These are phyloP conservation scores for Talaromyces sp. DNA, from an alignment of 2,329 filamentous ascomycete genomes.

Conservation along the genomic window DNA sequence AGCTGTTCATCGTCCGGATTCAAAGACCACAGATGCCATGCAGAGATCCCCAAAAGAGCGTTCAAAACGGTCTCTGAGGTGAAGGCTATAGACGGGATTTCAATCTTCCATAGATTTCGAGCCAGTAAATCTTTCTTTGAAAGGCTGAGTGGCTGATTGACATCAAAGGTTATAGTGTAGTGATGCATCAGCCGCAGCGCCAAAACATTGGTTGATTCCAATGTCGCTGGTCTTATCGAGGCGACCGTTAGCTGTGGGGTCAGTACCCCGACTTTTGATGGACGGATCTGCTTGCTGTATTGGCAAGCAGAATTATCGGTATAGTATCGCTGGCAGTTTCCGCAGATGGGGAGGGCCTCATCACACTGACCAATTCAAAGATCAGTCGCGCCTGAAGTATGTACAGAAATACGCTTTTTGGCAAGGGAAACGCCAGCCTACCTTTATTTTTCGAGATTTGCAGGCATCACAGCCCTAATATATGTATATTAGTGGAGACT, in stretches of 20 bases:
- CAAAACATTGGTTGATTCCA: constrained; percentile 6
- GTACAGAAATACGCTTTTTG: background rate
- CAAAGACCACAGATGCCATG: constrained; percentile 17
- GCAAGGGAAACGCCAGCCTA: background rate
- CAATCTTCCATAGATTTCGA: constrained; percentile 9
- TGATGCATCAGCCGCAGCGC: constrained; percentile 15
- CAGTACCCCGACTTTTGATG: background rate
- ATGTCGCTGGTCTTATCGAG: constrained; percentile 5
- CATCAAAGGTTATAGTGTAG: constrained; percentile 7
- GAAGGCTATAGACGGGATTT: constrained; percentile 14
- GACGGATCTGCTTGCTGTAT: background rate
- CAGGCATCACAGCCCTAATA: constrained; percentile 10
- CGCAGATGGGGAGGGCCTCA: constrained; percentile 12
- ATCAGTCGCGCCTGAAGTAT: background rate
- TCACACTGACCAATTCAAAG: constrained; percentile 7
- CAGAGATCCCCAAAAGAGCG: constrained; percentile 15
- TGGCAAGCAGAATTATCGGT: constrained; percentile 3
- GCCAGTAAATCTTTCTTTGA: background rate
- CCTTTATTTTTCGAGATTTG: constrained; percentile 16
- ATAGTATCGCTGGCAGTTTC: constrained; percentile 14
- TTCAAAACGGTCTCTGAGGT: constrained; percentile 12
- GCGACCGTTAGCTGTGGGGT: background rate
- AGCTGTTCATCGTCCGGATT: constrained; percentile 4
- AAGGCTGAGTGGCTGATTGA: background rate
- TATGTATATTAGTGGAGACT: background rate